Percentiles rank a stretch among this genome's conserved stretches.
Evolutionary conservation across 2,329 filamentous ascomycete genomes (phyloP).

Genomic region (Aspergillus aculeatus): DNA sequence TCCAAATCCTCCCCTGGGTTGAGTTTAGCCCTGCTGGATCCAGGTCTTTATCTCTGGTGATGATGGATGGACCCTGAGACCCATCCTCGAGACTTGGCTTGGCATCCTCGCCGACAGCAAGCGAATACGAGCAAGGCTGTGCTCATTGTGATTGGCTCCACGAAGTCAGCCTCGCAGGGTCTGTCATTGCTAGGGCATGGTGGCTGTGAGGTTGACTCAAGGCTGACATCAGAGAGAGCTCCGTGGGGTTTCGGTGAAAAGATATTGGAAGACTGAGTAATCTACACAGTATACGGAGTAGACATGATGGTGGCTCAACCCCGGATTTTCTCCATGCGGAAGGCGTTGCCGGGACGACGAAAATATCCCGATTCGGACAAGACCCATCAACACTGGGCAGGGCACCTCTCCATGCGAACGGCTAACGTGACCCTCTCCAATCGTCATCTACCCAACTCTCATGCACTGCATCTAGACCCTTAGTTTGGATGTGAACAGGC

Average conservation of each 20-base stretch:
- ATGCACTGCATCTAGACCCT: neutral
- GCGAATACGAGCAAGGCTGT: slow-evolving; percentile 20
- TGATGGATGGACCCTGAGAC: neutral
- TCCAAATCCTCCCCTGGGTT: neutral
- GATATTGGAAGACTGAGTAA: no score
- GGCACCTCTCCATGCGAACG: neutral
- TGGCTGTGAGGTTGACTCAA: neutral
- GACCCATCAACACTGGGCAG: neutral
- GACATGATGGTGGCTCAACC: slow-evolving; percentile 7
- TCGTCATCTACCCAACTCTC: slow-evolving; percentile 4
- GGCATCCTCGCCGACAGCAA: neutral
- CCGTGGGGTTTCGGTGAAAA: no score
- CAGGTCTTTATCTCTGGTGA: neutral
- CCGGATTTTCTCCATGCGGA: neutral
- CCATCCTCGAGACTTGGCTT: neutral
- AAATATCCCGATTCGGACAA: slow-evolving; percentile 8
- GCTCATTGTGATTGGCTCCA: neutral
- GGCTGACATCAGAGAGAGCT: neutral
- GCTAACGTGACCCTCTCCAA: slow-evolving; percentile 5
- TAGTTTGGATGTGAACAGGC: neutral
- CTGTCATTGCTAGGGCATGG: neutral
- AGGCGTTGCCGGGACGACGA: slow-evolving; percentile 20
- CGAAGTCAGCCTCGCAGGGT: neutral
- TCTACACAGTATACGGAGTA: no score
- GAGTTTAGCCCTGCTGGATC: neutral